Conservation (phyloP, 2,329 filamentous ascomycete genomes). For the Lasiodiplodia sp. region DNA sequence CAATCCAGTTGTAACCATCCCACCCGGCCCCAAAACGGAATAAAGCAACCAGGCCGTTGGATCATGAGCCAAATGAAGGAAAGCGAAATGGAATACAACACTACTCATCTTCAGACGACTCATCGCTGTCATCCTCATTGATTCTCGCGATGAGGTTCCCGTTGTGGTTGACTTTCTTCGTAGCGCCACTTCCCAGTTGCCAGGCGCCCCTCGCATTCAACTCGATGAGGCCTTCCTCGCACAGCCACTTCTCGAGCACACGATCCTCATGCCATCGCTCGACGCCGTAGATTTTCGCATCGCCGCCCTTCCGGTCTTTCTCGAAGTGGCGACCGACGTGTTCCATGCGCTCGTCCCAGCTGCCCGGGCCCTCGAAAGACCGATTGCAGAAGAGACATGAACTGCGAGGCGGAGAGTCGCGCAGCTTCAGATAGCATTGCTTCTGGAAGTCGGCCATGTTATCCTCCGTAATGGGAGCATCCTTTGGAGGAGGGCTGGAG, state of each 20-base stretch:
- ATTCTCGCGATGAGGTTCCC: not conserved
- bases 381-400: constrained; percentile 70
- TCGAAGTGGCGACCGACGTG: constrained; percentile 86
- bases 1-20: not conserved
- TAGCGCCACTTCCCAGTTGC: constrained; percentile 44
- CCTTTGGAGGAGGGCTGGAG: constrained; percentile 19
- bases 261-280: constrained; percentile 40
- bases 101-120: not conserved
- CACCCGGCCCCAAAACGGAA: not conserved
- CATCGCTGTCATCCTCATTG: constrained; percentile 10
- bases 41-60: not conserved
- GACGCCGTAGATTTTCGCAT: constrained; percentile 31
- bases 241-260: constrained; percentile 48
- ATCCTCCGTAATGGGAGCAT: constrained; percentile 52
- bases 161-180: not conserved
- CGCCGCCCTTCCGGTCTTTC: constrained; percentile 48
- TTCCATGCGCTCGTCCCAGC: constrained; percentile 87
- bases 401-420: constrained; percentile 67
- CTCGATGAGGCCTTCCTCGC: constrained; percentile 48
- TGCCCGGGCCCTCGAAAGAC: constrained; percentile 66
- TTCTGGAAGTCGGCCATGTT: constrained; percentile 64
- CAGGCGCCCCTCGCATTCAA: constrained; percentile 38
- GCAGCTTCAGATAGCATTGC: constrained; percentile 66
- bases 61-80: not conserved
- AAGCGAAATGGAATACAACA: not conserved